These are phyloP conservation scores for Colletotrichum magnum DNA, from an alignment of 2,329 filamentous ascomycete species.

Conservation along the genomic window DNA sequence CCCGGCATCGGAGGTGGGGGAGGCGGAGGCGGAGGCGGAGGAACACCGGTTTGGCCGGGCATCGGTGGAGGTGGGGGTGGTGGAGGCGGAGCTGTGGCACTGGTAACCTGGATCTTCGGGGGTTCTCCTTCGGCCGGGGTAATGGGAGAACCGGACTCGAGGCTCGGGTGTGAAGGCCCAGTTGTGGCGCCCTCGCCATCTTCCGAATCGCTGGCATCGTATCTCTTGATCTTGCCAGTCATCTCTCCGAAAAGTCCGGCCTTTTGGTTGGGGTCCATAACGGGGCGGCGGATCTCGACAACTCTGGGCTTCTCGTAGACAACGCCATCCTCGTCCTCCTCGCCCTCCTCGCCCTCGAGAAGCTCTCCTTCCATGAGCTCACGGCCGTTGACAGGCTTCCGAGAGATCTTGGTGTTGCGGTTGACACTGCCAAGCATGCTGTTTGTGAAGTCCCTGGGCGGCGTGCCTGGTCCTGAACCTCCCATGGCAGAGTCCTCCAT, in stretches of 20 bases:
- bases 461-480: slow-evolving; percentile 62
- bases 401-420: slow-evolving; percentile 69
- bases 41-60: slow-evolving; percentile 52
- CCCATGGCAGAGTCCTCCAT: slow-evolving; percentile 80
- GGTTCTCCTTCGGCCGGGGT: slow-evolving; percentile 74
- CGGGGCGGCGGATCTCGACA: slow-evolving; percentile 82
- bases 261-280: slow-evolving; percentile 74
- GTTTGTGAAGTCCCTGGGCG: slow-evolving; percentile 76
- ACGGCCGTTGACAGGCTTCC: slow-evolving; percentile 64
- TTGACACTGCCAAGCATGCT: slow-evolving; percentile 82
- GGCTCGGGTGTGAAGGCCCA: slow-evolving; percentile 80
- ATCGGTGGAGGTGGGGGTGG: slow-evolving; percentile 57
- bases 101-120: slow-evolving; percentile 72
- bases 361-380: slow-evolving; percentile 61
- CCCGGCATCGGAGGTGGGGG: slow-evolving; percentile 66
- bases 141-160: slow-evolving; percentile 78
- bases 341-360: slow-evolving; percentile 61
- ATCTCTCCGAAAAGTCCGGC: slow-evolving; percentile 79
- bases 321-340: slow-evolving; percentile 69
- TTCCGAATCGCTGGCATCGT: slow-evolving; percentile 81
- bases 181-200: slow-evolving; percentile 79
- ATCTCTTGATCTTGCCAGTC: slow-evolving; percentile 79
- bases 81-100: slow-evolving; percentile 53
- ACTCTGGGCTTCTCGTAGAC: slow-evolving; percentile 85
- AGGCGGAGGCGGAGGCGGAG: slow-evolving; percentile 62